Evolutionary conservation across 2,329 filamentous ascomycete genomes (phyloP).

Genomic region (Geoglossum cookeanum): DNA sequence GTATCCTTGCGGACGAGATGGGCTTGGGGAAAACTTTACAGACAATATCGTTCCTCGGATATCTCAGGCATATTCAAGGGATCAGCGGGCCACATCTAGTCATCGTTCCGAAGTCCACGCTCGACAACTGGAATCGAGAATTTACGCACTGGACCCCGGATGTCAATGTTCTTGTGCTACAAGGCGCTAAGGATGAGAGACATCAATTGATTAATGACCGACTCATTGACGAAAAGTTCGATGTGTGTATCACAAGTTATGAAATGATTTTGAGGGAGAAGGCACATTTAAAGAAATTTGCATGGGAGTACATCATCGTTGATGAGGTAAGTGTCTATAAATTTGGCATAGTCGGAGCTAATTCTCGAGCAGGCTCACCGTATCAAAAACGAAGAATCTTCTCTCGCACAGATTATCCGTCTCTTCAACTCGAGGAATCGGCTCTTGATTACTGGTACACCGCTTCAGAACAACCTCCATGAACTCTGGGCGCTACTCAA

Average conservation of each 20-base stretch:
- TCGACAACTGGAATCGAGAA: conserved; percentile 97
- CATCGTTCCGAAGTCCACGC: conserved; percentile 84
- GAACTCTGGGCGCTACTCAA: conserved; percentile 96
- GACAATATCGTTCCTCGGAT: conserved; percentile 91
- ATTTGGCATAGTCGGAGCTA: background rate
- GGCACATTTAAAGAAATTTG: conserved; percentile 85
- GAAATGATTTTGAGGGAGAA: conserved; percentile 98
- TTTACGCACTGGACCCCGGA: conserved; percentile 90
- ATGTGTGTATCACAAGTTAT: conserved; percentile 96
- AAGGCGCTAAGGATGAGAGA: conserved; percentile 89
- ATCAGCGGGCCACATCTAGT: conserved; percentile 85
- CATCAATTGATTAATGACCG: conserved; percentile 74
- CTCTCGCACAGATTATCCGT: conserved; percentile 86
- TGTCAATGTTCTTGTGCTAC: conserved; percentile 80
- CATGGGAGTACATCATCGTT: conserved; percentile 99
- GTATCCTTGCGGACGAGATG: conserved; percentile 97
- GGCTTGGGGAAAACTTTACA: conserved; percentile 94
- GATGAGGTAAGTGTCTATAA: conserved; percentile 41
- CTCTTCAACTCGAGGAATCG: conserved; percentile 92
- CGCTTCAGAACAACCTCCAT: conserved; percentile 93
- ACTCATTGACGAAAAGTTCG: conserved; percentile 85
- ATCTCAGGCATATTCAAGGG: conserved; percentile 74
- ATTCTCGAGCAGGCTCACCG: conserved; percentile 44
- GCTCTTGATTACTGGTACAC: conserved; percentile 87
- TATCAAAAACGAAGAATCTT: conserved; percentile 99